Base-by-base conservation (phyloP, 2,329 filamentous ascomycete species). In the Botrytis galanthina region DNA sequence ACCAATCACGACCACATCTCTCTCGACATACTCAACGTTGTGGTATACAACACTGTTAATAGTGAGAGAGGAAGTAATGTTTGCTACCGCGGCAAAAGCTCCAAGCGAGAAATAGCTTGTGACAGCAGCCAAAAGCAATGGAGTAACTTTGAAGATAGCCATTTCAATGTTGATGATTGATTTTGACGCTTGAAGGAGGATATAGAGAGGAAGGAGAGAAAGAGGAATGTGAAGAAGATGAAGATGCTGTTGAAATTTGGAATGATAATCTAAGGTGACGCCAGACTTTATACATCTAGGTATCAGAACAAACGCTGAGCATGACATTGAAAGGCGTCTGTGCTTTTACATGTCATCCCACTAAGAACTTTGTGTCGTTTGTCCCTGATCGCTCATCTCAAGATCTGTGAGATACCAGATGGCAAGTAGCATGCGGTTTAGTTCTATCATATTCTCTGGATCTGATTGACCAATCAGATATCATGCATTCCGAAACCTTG, bases 1-100 rank as follows among this genome's bases (percentile, higher is more conserved):
- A 10, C 82, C 82, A 46, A 83, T 76, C 16, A 83, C 75, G 37
- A 74, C 75, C 37, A 83, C 78, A 76, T 83, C 82, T 22, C 64
- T 67, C 22, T 57, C 14, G 26, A 72, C 37, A 29, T 26, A 16
- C 5, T 72, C 42, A 14, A 44, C 51, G 20, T 51, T 54, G 3
- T 60, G 10, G 62, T 72, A 67, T 26, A 14, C 29, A 14, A 44
- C 29, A 48, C n/a, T 32, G 12, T 68, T 60, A 37, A 72, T 42
- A 26, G 29, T 44, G 37, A 72, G 6, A 9, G 70, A 69, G 3
- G 37, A 8, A 29, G 39, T 22, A 2, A 7, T n/a, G 22, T 37
- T 54, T 20, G 5, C 6, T 16, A 8, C 37, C 4, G 26, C 48
- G 12, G 64, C 48, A 54, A 68, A 29, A 9, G 64, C 64, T 39